Base-by-base conservation (phyloP, 768 basidiomycete species). In the Exidia glandulosa region DNA sequence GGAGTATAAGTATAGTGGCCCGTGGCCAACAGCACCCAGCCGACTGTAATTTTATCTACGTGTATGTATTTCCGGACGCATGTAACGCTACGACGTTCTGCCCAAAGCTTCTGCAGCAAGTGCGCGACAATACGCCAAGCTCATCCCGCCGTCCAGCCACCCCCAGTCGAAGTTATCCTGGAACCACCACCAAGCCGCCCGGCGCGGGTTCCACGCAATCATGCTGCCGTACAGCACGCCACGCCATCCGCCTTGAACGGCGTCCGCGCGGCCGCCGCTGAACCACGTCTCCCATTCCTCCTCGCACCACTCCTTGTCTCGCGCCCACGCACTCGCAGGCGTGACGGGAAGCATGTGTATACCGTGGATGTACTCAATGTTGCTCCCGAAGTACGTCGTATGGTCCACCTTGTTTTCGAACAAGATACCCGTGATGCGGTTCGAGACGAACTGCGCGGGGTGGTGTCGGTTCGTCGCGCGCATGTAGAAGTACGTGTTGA, bases 341-440 rank as follows among this genome's bases (percentile, higher is more conserved):
- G 60, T 57, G 34, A 57, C 37, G 32, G 60, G 60, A 2, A 61
- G 25, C 55, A 61, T 57, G 34, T 61, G 60, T 7, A 61, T 61
- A 16, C 60, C 60, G 29, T 61, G 60, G 41, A 57, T 61, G 30
- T 33, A 60, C 33, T 55, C 52, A 29, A 60, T 36, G 31, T 60
- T 55, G 52, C 30, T 9, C 9, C 59, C 59, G 36, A 60, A 60
- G 25, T 56, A 60, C 4, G 59, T 60, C 30, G 59, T 60, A 48
- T 60, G 59, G 34, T 56, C 59, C 19, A 56, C 59, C 54, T 60
- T 60, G 32, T 56, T 37, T 54, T 60, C 59, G 31, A 60, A 60
- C 33, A 56, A 19, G n/a, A 60, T 60, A 4, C 59, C 59, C 9
- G 59, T 16, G 12, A 60, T 54, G 25, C 55, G 54, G 30, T 60